Base-by-base conservation (phyloP, 371 early-diverging fungal genomes). In the Actinomortierella wolfii region DNA sequence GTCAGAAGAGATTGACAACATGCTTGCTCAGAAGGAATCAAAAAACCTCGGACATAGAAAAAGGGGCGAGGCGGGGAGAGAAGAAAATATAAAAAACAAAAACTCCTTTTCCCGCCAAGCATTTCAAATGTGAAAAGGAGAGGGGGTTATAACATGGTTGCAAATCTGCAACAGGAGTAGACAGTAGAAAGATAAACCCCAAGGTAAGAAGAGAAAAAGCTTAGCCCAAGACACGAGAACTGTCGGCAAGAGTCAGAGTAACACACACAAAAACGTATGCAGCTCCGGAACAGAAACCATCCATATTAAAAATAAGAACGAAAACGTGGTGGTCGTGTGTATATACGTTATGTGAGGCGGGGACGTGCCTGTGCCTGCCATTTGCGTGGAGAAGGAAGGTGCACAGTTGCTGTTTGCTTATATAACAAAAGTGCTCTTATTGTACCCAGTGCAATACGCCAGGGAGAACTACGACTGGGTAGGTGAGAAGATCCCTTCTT, bases 381-480 rank as follows among this genome's bases (percentile, higher is more conserved):
- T 11, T 34, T 34, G 34, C 34, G 34, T 34, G 34, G 40, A 44
- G 2, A 47, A 29, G 39, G 47, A 55, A n/a, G 9, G 25, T 26
- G 25, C 17, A 28, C 21, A 51, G 28, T n/a, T 24, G 28, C 28
- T 24, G 51, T 28, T 20, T 11, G 15, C n/a, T 25, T 29, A 26
- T 24, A 25, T 24, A 28, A 26, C 47, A 26, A 39, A 39, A 45
- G 26, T 34, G 39, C 24, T 34, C 13, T 15, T 56, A 47, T 23
- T 55, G 18, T 55, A 55, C 44, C 42, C 41, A 43, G 45, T 21
- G 47, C 44, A 29, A 34, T 34, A 34, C 34, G 11, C 34, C 34
- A 48, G 49, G 6, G 40, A 57, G 23, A 45, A 28, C 11, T 24
- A 45, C 14, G 34, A 34, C 11, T 4, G 34, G 11, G 34, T 6